phyloP scores from a whole-genome alignment of 2,329 filamentous ascomycete genomes.

The Penicillium hordei region DNA sequence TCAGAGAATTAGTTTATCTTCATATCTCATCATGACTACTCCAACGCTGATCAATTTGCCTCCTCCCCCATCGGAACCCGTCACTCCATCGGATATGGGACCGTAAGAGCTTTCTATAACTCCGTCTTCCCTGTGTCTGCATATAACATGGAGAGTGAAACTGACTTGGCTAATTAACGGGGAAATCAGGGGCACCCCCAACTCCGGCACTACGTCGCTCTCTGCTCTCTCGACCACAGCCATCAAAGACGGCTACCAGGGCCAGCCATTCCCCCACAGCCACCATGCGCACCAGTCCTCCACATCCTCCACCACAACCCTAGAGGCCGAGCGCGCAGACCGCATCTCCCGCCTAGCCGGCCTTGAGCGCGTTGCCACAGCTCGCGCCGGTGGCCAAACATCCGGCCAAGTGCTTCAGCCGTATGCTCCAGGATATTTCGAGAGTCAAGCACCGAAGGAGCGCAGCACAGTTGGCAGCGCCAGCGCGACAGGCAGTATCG shows the following conservation, averaged over 20 bases:
- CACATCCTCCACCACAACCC: constrained; percentile 65
- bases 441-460: constrained; percentile 73
- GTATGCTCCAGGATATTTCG: constrained; percentile 71
- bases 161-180: constrained; percentile 18
- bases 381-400: constrained; percentile 53
- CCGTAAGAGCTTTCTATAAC: constrained; percentile 62
- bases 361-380: constrained; percentile 82
- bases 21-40: constrained; percentile 36
- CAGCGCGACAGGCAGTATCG: constrained; percentile 73
- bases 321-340: constrained; percentile 89
- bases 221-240: constrained; percentile 89
- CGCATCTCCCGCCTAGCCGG: constrained; percentile 92
- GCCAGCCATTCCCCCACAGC: constrained; percentile 65
- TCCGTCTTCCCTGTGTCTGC: constrained; percentile 10
- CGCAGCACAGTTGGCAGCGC: constrained; percentile 87
- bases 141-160: constrained; percentile 8
- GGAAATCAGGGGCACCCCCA: constrained; percentile 74
- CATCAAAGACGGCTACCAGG: constrained; percentile 93
- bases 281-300: constrained; percentile 57
- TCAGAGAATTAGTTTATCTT: neutral
- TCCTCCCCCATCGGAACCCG: constrained; percentile 75
- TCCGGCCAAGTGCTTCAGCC: constrained; percentile 38
- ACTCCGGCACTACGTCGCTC: constrained; percentile 86
- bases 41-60: constrained; percentile 82
- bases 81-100: constrained; percentile 79